Conservation (phyloP, 192 early-diverging fungal genomes). For the Coemansia nantahalensis region DNA sequence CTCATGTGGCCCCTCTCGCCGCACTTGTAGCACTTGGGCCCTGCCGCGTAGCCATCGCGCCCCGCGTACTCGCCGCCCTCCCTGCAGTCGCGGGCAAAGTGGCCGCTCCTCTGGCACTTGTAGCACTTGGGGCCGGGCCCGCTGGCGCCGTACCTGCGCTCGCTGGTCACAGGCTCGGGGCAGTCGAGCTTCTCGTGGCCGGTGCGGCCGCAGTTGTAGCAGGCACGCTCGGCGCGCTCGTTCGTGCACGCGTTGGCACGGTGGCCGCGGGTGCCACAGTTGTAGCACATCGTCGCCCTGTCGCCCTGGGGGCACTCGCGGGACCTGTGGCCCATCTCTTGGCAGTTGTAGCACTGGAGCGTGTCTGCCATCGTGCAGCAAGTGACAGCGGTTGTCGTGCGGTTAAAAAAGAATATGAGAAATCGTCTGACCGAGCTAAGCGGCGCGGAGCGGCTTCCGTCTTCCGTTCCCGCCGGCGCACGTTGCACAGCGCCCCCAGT, state of each 20-base stretch:
- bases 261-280: constrained; percentile 55
- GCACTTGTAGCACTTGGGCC: constrained; percentile 52
- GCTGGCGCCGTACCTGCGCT: constrained; percentile 9
- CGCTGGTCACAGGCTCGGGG: constrained; percentile 18
- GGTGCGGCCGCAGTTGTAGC: constrained; percentile 51
- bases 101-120: constrained; percentile 50
- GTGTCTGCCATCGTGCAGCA: no score
- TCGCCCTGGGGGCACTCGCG: constrained; percentile 50
- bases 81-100: constrained; percentile 43
- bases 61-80: constrained; percentile 52
- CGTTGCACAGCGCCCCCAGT: no score
- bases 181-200: constrained; percentile 56
- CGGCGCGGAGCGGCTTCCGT: no score
- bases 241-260: constrained; percentile 44
- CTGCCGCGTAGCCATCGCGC: constrained; percentile 36
- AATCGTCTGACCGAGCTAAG: no score
- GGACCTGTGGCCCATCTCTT: constrained; percentile 49
- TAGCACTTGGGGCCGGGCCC: constrained; percentile 19
- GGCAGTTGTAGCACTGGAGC: constrained; percentile 56
- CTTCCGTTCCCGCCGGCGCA: no score
- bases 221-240: constrained; percentile 22
- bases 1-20: constrained; percentile 52
- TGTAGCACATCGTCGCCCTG: constrained; percentile 53
- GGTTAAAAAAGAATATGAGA: constrained; percentile 6
- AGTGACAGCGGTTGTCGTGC: no score